Evolutionary conservation across 805 yeast genomes (phyloP).

Genomic region (Starmerella sp.): DNA sequence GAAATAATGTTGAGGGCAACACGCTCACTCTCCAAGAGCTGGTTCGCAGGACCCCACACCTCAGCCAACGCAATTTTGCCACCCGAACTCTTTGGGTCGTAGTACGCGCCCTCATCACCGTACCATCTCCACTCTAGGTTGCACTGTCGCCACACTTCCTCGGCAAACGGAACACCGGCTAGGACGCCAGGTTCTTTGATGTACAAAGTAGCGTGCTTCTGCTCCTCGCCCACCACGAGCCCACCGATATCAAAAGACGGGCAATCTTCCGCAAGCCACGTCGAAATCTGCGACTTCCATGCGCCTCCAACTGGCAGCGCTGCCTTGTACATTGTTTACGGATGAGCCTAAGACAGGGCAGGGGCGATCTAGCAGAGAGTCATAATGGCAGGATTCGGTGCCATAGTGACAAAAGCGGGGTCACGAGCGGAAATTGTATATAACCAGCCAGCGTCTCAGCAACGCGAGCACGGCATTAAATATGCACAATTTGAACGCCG

Average conservation of each 20-base stretch:
- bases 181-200: constrained; percentile 74
- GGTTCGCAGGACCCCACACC: constrained; percentile 69
- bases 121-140: constrained; percentile 62
- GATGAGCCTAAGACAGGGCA: neutral
- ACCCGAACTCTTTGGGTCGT: constrained; percentile 33
- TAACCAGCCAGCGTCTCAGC: no score
- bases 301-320: constrained; percentile 58
- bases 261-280: constrained; percentile 74
- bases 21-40: constrained; percentile 73
- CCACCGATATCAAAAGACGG: constrained; percentile 95
- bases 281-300: constrained; percentile 72
- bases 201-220: constrained; percentile 61
- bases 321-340: constrained; percentile 15
- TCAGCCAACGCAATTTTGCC: constrained; percentile 65
- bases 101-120: constrained; percentile 52
- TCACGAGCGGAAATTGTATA: no score
- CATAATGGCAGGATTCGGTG: neutral
- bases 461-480: no score
- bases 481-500: no score
- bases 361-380: neutral
- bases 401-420: neutral
- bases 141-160: constrained; percentile 72
- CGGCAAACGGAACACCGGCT: constrained; percentile 81
- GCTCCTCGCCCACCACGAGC: constrained; percentile 73
- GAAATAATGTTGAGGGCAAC: constrained; percentile 73